phyloP scores from a whole-genome alignment of 768 basidiomycete genomes.

The Pisolithus marmoratus region DNA sequence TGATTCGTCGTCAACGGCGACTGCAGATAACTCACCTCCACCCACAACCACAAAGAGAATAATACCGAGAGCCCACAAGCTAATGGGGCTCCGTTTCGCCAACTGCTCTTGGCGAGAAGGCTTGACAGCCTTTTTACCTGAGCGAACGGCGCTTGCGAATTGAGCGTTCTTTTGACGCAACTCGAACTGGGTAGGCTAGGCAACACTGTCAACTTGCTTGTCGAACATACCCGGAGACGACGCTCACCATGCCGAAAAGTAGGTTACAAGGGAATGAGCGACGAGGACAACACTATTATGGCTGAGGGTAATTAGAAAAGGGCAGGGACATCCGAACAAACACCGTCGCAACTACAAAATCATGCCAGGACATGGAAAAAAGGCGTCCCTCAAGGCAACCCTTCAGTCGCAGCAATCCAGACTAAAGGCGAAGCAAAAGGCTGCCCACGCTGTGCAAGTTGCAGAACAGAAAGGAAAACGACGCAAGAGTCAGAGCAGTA shows the following conservation, averaged over 20 bases:
- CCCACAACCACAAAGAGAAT: conserved; percentile 74
- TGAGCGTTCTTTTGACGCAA: conserved; percentile 75
- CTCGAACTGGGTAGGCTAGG: conserved; percentile 76
- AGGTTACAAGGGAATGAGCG: conserved; percentile 21
- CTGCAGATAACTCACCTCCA: conserved; percentile 52
- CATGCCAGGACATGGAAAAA: conserved; percentile 44
- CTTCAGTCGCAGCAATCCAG: conserved; percentile 67
- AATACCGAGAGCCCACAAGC: conserved; percentile 66
- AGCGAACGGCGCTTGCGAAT: conserved; percentile 67
- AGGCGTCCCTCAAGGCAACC: conserved; percentile 53
- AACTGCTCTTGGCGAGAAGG: conserved; percentile 66
- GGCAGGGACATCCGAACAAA: conserved; percentile 23
- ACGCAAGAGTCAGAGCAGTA: conserved; percentile 25
- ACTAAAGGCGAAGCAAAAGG: conserved; percentile 57
- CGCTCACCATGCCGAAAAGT: conserved; percentile 27
- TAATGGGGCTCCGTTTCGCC: conserved; percentile 69
- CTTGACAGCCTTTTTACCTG: conserved; percentile 73
- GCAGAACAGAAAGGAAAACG: conserved; percentile 41
- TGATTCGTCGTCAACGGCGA: neutral
- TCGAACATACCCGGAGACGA: neutral
- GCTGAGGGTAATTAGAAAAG: too few relatives aligned
- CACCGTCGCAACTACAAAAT: neutral
- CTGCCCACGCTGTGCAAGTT: conserved; percentile 40
- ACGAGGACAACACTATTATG: conserved; percentile 11
- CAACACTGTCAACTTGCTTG: neutral